A percentile compares a stretch with the other conserved stretches of the same genome.
phyloP scores from a whole-genome alignment of 1,284 basidiomycete genomes.

The Marasmius fiardii region DNA sequence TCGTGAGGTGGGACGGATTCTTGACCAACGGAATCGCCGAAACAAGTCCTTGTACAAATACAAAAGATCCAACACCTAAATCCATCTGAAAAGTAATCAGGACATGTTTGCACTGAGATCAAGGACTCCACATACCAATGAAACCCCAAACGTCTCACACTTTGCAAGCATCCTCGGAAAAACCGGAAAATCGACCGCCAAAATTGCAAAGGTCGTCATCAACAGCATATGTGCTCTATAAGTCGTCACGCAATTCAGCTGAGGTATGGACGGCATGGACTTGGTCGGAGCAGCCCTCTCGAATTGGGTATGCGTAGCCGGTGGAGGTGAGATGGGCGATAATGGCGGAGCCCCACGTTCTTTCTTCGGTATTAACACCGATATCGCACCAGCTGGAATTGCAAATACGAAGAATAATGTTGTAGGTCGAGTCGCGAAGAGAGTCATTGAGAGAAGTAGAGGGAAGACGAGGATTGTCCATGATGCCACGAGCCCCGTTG shows the following conservation, averaged over 20 bases:
- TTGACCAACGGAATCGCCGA: constrained; percentile 77
- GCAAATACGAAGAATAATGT: constrained; percentile 51
- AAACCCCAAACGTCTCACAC: constrained; percentile 93
- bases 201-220: constrained; percentile 87
- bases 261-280: constrained; percentile 45
- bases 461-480: constrained; percentile 72
- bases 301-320: constrained; percentile 10
- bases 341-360: constrained; percentile 35
- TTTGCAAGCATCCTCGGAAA: constrained; percentile 91
- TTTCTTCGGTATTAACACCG: constrained; percentile 39
- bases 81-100: constrained; percentile 76
- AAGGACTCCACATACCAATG: constrained; percentile 56
- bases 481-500: constrained; percentile 48
- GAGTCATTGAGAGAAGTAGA: constrained; percentile 75
- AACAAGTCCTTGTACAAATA: constrained; percentile 91
- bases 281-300: too few relatives aligned
- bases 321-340: constrained; percentile 9
- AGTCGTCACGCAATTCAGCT: constrained; percentile 68
- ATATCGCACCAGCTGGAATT: constrained; percentile 34
- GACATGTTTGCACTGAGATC: background rate
- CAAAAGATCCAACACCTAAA: constrained; percentile 93
- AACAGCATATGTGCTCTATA: constrained; percentile 97
- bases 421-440: constrained; percentile 60
- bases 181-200: constrained; percentile 94
- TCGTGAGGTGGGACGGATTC: constrained; percentile 48